Percentiles rank a stretch among this genome's conserved stretches.
These are phyloP conservation scores for Heimioporus sp. DNA, from an alignment of 768 basidiomycete genomes.

Conservation along the genomic window DNA sequence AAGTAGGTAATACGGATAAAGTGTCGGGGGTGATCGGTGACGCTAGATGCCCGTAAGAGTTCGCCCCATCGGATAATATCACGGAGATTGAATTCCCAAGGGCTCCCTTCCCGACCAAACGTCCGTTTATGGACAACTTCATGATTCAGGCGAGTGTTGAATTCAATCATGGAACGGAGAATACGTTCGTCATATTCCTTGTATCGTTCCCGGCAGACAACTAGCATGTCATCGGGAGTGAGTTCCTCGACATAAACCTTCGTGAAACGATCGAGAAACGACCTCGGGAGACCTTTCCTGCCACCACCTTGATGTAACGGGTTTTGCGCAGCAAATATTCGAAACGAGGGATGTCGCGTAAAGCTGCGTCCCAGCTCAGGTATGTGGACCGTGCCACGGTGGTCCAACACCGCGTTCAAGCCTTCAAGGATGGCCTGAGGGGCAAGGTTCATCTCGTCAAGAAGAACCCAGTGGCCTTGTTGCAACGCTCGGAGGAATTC, in stretches of 20 bases:
- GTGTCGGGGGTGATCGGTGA: conserved; percentile 50
- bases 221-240: conserved; percentile 67
- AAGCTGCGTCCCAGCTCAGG: conserved; percentile 94
- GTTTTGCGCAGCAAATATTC: conserved; percentile 97
- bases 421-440: conserved; percentile 97
- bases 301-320: conserved; percentile 95
- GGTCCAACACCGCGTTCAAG: conserved; percentile 93
- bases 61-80: conserved; percentile 90
- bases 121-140: conserved; percentile 59
- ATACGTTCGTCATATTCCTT: conserved; percentile 52
- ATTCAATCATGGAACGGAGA: conserved; percentile 76
- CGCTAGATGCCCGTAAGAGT: conserved; percentile 39
- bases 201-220: conserved; percentile 76
- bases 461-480: conserved; percentile 94
- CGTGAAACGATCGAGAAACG: conserved; percentile 98
- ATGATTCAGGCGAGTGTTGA: conserved; percentile 69
- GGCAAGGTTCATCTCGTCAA: conserved; percentile 99
- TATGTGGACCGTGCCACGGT: conserved; percentile 91
- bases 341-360: conserved; percentile 85
- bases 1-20: conserved; percentile 76
- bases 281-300: conserved; percentile 94
- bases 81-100: conserved; percentile 98
- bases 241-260: conserved; percentile 93
- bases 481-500: conserved; percentile 93
- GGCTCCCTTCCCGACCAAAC: conserved; percentile 79